Evolutionary conservation across 2,329 filamentous ascomycete genomes (phyloP).

Genomic region (Xylaria hypoxylon): DNA sequence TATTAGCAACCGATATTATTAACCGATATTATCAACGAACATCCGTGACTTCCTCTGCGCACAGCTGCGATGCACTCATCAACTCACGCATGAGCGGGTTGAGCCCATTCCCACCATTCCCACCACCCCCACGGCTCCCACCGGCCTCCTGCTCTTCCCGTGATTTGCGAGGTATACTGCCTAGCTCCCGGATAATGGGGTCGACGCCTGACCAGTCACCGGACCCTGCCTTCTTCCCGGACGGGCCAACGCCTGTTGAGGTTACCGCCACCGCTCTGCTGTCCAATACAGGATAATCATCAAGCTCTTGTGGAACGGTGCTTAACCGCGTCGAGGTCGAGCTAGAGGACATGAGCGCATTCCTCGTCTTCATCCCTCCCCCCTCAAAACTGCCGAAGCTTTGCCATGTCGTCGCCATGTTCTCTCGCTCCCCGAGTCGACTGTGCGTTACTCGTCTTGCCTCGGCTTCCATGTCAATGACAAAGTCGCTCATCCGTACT

Average conservation of each 20-base stretch:
- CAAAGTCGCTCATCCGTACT: slow-evolving; percentile 43
- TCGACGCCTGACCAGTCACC: slow-evolving; percentile 31
- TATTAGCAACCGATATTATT: slow-evolving; percentile 12
- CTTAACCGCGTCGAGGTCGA: slow-evolving; percentile 5
- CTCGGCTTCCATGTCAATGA: slow-evolving; percentile 40
- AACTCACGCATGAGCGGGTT: slow-evolving; percentile 38
- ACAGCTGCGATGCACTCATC: slow-evolving; percentile 34
- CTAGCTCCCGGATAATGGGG: slow-evolving; percentile 32
- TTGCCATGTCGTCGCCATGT: neutral
- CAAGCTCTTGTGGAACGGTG: slow-evolving; percentile 27
- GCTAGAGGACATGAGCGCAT: neutral
- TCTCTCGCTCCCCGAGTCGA: slow-evolving; percentile 26
- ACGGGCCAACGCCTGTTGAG: neutral
- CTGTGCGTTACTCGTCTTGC: slow-evolving; percentile 33
- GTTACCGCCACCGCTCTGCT: neutral
- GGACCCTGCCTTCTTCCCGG: slow-evolving; percentile 4
- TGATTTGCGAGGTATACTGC: slow-evolving; percentile 27
- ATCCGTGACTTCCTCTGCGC: slow-evolving; percentile 20
- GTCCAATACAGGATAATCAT: slow-evolving; percentile 4
- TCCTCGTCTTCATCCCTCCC: neutral
- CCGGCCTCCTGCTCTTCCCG: slow-evolving; percentile 16
- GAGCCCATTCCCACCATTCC: slow-evolving; percentile 19
- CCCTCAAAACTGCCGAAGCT: neutral
- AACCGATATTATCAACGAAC: slow-evolving; percentile 17
- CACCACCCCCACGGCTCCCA: neutral